Evolutionary conservation across 345 rosid species (phyloP).

Genomic region (Gossypium thurberi): DNA sequence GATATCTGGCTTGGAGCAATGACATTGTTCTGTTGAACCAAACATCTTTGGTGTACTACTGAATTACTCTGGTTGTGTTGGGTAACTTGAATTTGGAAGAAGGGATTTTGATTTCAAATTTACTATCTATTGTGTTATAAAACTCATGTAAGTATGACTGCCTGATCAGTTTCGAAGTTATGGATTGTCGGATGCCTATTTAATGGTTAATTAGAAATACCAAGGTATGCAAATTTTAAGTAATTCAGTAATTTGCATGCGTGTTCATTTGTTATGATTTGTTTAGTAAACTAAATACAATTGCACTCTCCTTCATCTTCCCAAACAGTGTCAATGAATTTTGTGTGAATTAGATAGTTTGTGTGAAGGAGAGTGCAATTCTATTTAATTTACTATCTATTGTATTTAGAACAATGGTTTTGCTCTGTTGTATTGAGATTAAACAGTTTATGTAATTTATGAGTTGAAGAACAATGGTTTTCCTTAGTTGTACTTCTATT

Average conservation of each 20-base stretch:
- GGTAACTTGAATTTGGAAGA: neutral
- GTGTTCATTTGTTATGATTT: neutral
- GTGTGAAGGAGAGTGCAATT: too few species aligned
- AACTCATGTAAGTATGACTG: neutral
- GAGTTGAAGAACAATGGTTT: constrained; percentile 6
- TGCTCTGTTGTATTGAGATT: neutral
- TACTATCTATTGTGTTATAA: too few species aligned
- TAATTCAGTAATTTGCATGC: neutral
- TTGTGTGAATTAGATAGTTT: constrained; percentile 1
- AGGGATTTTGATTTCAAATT: neutral
- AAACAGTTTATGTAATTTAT: too few species aligned
- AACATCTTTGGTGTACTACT: neutral
- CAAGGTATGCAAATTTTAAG: neutral
- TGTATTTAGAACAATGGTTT: constrained; percentile 1
- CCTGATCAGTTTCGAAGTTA: neutral
- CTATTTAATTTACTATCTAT: too few species aligned
- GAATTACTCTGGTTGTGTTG: neutral
- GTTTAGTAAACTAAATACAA: neutral
- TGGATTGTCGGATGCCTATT: neutral
- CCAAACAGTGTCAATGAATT: neutral
- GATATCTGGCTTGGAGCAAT: neutral
- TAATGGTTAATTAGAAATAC: neutral
- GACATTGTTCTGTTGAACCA: neutral
- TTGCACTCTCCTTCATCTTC: neutral
- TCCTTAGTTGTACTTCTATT: neutral